Conservation (phyloP, 2,329 filamentous ascomycete genomes). For the Clonostachys chloroleuca region DNA sequence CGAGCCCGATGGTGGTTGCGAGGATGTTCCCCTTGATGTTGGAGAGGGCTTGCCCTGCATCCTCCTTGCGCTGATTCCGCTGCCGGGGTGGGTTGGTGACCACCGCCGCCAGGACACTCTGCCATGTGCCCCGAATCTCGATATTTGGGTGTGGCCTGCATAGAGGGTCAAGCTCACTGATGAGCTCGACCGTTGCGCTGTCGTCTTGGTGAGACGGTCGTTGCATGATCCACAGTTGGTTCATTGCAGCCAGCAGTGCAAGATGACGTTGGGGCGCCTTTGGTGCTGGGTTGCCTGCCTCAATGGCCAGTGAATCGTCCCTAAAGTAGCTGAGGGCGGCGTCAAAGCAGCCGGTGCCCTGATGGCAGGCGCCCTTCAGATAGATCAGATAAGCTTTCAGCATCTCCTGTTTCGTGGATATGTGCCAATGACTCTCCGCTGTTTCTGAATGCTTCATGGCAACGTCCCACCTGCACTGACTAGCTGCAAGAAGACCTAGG, state of each 20-base stretch:
- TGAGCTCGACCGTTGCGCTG: conserved; percentile 51
- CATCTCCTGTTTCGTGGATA: conserved; percentile 32
- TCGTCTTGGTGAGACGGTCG: conserved; percentile 54
- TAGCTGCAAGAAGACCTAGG: conserved; percentile 64
- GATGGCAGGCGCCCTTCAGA: conserved; percentile 69
- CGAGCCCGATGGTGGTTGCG: conserved; percentile 77
- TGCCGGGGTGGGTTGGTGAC: conserved; percentile 56
- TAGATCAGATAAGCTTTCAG: conserved; percentile 56
- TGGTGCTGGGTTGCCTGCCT: conserved; percentile 27
- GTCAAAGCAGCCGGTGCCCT: conserved; percentile 71
- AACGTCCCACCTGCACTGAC: conserved; percentile 64
- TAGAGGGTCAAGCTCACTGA: conserved; percentile 62
- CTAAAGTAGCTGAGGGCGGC: conserved; percentile 64
- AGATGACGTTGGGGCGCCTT: conserved; percentile 58
- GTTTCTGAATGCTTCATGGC: conserved; percentile 55
- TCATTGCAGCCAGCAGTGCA: conserved; percentile 62
- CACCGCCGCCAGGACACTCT: conserved; percentile 68
- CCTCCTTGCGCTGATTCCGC: conserved; percentile 73
- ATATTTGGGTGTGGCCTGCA: conserved; percentile 67
- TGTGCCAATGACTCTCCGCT: conserved; percentile 32
- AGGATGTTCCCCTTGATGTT: conserved; percentile 72
- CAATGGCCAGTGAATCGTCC: conserved; percentile 47
- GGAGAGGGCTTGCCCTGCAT: conserved; percentile 68
- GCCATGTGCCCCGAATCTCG: conserved; percentile 74
- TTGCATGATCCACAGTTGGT: conserved; percentile 69